Evolutionary conservation across 2,329 filamentous ascomycete genomes (phyloP).

Genomic region (Talaromyces pinophilus): DNA sequence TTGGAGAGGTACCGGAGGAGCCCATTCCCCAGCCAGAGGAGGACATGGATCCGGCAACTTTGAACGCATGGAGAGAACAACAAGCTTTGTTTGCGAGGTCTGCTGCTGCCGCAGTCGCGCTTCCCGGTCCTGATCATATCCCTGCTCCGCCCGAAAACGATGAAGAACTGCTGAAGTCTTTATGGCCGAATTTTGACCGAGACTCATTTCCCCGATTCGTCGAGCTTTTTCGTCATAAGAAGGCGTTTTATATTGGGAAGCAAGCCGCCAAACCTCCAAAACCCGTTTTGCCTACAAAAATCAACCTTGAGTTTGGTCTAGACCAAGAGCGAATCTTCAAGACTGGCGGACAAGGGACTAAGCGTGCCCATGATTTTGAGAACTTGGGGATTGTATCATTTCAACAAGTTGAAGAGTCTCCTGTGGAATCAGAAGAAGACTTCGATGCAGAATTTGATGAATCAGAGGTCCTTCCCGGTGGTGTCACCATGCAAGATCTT

Average conservation of each 20-base stretch:
- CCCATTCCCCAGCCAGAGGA: constrained; percentile 33
- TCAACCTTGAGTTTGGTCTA: constrained; percentile 78
- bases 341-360: constrained; percentile 64
- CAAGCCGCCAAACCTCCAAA: constrained; percentile 77
- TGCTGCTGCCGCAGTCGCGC: constrained; percentile 54
- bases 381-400: constrained; percentile 58
- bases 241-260: constrained; percentile 76
- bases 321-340: constrained; percentile 87
- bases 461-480: constrained; percentile 66
- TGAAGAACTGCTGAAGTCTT: constrained; percentile 73
- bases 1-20: constrained; percentile 30
- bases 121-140: constrained; percentile 34
- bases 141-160: constrained; percentile 71
- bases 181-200: constrained; percentile 79
- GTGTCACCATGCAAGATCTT: constrained; percentile 76
- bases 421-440: constrained; percentile 52
- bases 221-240: constrained; percentile 78
- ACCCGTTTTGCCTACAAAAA: constrained; percentile 79
- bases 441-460: constrained; percentile 57
- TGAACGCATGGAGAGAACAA: constrained; percentile 49
- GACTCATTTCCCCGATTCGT: constrained; percentile 76
- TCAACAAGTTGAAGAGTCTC: constrained; percentile 41
- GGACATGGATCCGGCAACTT: constrained; percentile 45
- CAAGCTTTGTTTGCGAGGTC: constrained; percentile 51
- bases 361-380: constrained; percentile 53